A percentile compares a stretch with the other conserved stretches of the same genome.
These are phyloP conservation scores for Fusarium phyllophilum DNA, from an alignment of 2,329 filamentous ascomycete genomes.

Conservation along the genomic window DNA sequence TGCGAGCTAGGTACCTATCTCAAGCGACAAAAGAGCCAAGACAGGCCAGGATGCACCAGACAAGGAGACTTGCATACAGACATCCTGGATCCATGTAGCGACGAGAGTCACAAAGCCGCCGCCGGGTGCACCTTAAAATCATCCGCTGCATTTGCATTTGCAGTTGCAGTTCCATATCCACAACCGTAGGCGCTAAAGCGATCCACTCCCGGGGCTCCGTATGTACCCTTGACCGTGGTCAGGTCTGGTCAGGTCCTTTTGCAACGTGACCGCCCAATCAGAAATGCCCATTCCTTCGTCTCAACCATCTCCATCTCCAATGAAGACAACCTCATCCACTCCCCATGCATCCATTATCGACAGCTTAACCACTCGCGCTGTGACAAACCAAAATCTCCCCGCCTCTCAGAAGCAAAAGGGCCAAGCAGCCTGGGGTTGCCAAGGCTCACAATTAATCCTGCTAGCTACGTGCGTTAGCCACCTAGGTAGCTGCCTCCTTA, in stretches of 20 bases:
- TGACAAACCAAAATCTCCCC: slow-evolving; percentile 30
- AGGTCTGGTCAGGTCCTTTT: slow-evolving; percentile 41
- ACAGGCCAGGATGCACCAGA: slow-evolving; percentile 12
- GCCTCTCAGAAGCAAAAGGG: slow-evolving; percentile 36
- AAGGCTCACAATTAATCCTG: slow-evolving; percentile 29
- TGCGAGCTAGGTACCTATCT: slow-evolving; percentile 32
- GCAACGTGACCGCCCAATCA: slow-evolving; percentile 28
- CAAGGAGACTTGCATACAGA: slow-evolving; percentile 20
- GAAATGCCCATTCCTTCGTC: background rate
- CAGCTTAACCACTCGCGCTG: slow-evolving; percentile 27
- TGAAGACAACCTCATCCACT: slow-evolving; percentile 34
- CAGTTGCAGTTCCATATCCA: background rate
- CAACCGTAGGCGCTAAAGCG: slow-evolving; percentile 39
- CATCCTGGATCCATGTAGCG: slow-evolving; percentile 3
- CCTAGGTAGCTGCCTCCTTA: background rate
- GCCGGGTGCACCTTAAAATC: slow-evolving; percentile 46
- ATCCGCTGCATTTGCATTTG: slow-evolving; percentile 39
- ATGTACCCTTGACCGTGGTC: slow-evolving; percentile 20
- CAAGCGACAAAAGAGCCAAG: slow-evolving; percentile 33
- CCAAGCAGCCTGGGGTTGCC: slow-evolving; percentile 33
- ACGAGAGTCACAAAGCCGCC: slow-evolving; percentile 39
- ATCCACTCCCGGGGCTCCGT: slow-evolving; percentile 43
- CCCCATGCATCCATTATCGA: slow-evolving; percentile 33
- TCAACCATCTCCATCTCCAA: slow-evolving; percentile 25
- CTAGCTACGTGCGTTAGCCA: background rate